Evolutionary conservation across 192 early-diverging fungal genomes (phyloP).

Genomic region (Gaertneriomyces semiglobifer): DNA sequence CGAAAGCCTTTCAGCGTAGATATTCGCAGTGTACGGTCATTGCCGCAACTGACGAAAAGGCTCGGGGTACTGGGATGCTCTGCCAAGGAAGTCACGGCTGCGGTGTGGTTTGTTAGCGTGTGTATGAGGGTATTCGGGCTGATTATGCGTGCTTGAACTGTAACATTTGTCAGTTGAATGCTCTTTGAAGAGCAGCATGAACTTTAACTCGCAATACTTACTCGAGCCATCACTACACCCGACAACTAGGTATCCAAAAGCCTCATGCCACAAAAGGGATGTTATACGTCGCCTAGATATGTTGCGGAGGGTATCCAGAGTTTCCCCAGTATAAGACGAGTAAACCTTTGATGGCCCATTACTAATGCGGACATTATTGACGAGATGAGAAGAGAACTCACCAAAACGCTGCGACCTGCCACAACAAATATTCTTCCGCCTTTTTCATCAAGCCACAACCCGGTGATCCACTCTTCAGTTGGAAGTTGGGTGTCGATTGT

Average conservation of each 20-base stretch:
- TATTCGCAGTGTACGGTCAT: constrained; percentile 48
- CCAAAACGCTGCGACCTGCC: constrained; percentile 42
- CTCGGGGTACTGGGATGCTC: constrained; percentile 36
- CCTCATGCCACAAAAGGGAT: constrained; percentile 36
- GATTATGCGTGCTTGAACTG: too few species aligned
- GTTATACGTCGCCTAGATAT: constrained; percentile 38
- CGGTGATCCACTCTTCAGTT: constrained; percentile 45
- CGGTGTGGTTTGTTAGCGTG: constrained; percentile 46
- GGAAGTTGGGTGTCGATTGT: constrained; percentile 30
- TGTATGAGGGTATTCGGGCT: constrained; percentile 30
- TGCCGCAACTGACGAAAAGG: constrained; percentile 6
- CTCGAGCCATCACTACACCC: constrained; percentile 47
- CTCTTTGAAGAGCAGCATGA: too few species aligned
- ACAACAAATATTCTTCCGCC: constrained; percentile 35
- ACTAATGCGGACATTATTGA: not conserved
- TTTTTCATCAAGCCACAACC: constrained; percentile 30
- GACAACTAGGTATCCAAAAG: constrained; percentile 46
- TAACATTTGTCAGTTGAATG: too few species aligned
- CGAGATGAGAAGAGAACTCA: constrained; percentile 1
- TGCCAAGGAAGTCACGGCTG: constrained; percentile 40
- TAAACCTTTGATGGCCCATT: not conserved
- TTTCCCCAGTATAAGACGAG: constrained; percentile 15
- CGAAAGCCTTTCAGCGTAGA: constrained; percentile 46
- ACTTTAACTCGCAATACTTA: constrained; percentile 7
- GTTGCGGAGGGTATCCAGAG: constrained; percentile 31